phyloP scores from a whole-genome alignment of 805 yeast species.

The Saturnispora ahearnii region DNA sequence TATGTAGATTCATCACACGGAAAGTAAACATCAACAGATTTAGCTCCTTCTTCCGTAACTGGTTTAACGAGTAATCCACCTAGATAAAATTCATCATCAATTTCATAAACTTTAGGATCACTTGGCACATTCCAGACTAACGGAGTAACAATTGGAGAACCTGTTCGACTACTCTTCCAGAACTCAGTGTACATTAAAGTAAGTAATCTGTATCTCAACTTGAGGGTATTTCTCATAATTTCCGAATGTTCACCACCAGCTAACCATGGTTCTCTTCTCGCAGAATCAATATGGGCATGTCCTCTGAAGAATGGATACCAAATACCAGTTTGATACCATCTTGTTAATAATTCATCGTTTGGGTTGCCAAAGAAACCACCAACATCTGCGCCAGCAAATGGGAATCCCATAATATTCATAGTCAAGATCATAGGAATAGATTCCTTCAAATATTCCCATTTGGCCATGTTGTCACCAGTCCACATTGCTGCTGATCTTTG shows the following conservation, averaged over 20 bases:
- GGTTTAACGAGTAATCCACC: conserved; percentile 76
- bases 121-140: conserved; percentile 49
- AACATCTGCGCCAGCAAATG: conserved; percentile 92
- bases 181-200: conserved; percentile 80
- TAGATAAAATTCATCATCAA: conserved; percentile 79
- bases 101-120: conserved; percentile 37
- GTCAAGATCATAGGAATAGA: conserved; percentile 87
- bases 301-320: conserved; percentile 97
- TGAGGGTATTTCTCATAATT: conserved; percentile 59
- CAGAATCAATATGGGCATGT: conserved; percentile 91
- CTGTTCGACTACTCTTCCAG: conserved; percentile 48
- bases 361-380: conserved; percentile 97
- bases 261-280: conserved; percentile 89
- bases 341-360: conserved; percentile 59
- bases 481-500: conserved; percentile 90
- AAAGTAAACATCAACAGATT: conserved; percentile 34
- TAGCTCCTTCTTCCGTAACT: conserved; percentile 47
- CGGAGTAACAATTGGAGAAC: conserved; percentile 67
- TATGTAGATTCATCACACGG: conserved; percentile 46
- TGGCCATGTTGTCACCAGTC: conserved; percentile 96
- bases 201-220: conserved; percentile 62
- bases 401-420: conserved; percentile 74
- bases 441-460: conserved; percentile 75
- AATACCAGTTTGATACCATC: conserved; percentile 96
- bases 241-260: conserved; percentile 65